Base-by-base conservation (phyloP, 805 yeast species). In the Cyberlindnera meyerae region DNA sequence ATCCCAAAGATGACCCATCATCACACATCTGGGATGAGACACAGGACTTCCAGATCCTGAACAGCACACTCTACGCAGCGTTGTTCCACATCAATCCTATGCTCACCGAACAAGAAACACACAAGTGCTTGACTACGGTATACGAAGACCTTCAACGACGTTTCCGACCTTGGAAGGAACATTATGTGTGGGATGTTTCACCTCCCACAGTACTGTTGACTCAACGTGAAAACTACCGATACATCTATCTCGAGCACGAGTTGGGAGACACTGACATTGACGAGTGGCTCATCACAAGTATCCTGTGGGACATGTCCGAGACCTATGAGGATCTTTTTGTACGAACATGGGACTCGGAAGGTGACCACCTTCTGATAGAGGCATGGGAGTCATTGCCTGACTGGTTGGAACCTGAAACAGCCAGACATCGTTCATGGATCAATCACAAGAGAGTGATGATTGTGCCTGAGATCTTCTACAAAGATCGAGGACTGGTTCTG, bases 291-390 rank as follows among this genome's bases (percentile, higher is more conserved):
- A 43, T 75, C 5, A 52, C 68, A 1, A 52, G 60, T 6, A 33
- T 76, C 1, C 48, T 77, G 6, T 58, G 55, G 40, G 53, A 62
- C 4, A 59, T 73, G 35, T 59, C 71, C 5, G 44, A 24, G 17
- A 44, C 57, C 2, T 43, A 45, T 36, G 58, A 45, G 34, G 68
- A 65, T 37, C 35, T 73, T 3, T 73, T 60, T 48, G 62, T 75
- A 5, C 72, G 67, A 27, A 42, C 63, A 2, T 60, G 63, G 40
- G 85, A 78, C 47, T 65, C 68, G 2, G 81, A 74, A 31, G 75
- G 79, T 7, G 86, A 80, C 40, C 69, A 72, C 31, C 34, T 78
- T 8, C 50, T 79, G 30, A 64, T 72, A 8, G 79, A 75, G 42
- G 65, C 71, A 1, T 61, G 69, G 25, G 71, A 75, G 4, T 38